These are phyloP conservation scores for Lachnellula suecica DNA, from an alignment of 2,329 filamentous ascomycete genomes.

Conservation along the genomic window DNA sequence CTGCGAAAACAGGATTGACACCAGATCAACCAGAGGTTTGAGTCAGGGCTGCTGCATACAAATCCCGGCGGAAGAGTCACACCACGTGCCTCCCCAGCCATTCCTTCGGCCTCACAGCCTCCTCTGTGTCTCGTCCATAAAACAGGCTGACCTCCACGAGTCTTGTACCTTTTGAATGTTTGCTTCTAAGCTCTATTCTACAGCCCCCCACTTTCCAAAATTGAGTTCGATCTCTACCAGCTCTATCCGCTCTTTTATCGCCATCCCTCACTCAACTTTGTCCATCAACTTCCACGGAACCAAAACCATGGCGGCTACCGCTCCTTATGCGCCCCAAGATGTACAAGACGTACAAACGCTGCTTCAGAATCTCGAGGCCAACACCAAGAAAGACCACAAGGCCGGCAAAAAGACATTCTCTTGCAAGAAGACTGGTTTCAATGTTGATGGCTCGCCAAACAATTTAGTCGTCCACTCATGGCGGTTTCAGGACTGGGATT, in stretches of 20 bases:
- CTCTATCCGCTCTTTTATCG: slow-evolving; percentile 1
- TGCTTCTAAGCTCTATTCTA: not conserved
- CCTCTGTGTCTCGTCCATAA: not conserved
- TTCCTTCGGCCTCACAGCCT: not conserved
- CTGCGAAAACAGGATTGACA: too few species aligned
- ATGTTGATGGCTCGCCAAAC: slow-evolving; percentile 60
- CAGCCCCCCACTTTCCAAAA: not conserved
- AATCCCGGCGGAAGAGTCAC: not conserved
- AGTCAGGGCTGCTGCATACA: not conserved
- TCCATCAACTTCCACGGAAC: slow-evolving; percentile 2
- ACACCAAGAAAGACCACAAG: slow-evolving; percentile 63
- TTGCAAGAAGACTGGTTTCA: slow-evolving; percentile 79
- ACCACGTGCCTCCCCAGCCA: too few species aligned
- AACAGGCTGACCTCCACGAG: not conserved
- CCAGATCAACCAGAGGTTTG: too few species aligned
- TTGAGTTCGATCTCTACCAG: not conserved
- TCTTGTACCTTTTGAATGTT: not conserved
- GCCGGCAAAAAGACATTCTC: slow-evolving; percentile 62
- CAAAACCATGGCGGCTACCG: slow-evolving; percentile 50
- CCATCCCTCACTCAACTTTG: not conserved
- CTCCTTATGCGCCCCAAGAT: slow-evolving; percentile 70
- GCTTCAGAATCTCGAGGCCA: slow-evolving; percentile 54
- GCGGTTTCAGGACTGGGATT: slow-evolving; percentile 94
- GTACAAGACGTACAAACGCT: slow-evolving; percentile 56
- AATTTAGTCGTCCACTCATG: slow-evolving; percentile 80